A percentile compares a stretch with the other conserved stretches of the same genome.
Evolutionary conservation across 306 rosid genomes (phyloP).

Genomic region (Vigna nakashimae): DNA sequence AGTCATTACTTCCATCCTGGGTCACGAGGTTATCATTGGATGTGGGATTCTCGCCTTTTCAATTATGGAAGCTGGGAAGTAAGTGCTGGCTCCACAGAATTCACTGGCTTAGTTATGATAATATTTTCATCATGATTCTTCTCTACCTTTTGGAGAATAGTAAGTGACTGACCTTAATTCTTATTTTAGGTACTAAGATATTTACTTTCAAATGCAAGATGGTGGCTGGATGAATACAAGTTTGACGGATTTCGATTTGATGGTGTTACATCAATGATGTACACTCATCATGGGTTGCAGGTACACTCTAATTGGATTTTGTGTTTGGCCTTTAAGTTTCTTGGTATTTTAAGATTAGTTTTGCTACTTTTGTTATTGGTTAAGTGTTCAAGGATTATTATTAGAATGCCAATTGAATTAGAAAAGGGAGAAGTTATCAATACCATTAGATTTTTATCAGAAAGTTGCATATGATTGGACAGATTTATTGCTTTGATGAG

Average conservation of each 20-base stretch:
- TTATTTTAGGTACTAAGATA: constrained; percentile 81
- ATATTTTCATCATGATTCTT: constrained; percentile 26
- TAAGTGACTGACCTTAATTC: constrained; percentile 35
- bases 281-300: constrained; percentile 94
- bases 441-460: constrained; percentile 25
- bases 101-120: constrained; percentile 14
- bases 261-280: constrained; percentile 99
- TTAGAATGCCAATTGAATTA: constrained; percentile 5
- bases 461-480: constrained; percentile 16
- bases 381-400: constrained; percentile 13
- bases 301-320: constrained; percentile 50
- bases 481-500: background rate
- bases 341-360: constrained; percentile 30
- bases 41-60: constrained; percentile 99
- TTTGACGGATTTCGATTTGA: constrained; percentile 98
- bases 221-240: constrained; percentile 99
- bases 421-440: constrained; percentile 1
- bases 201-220: constrained; percentile 96
- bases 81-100: constrained; percentile 46
- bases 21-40: constrained; percentile 97
- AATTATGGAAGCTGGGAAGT: constrained; percentile 99
- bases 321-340: constrained; percentile 21
- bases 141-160: constrained; percentile 21
- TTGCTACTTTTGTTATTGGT: constrained; percentile 22
- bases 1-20: constrained; percentile 95